Evolutionary conservation across 257 asterid genomes (phyloP), one percentile per base, ranked within the genome.

Genomic region (Oldenlandia corymbosa): DNA sequence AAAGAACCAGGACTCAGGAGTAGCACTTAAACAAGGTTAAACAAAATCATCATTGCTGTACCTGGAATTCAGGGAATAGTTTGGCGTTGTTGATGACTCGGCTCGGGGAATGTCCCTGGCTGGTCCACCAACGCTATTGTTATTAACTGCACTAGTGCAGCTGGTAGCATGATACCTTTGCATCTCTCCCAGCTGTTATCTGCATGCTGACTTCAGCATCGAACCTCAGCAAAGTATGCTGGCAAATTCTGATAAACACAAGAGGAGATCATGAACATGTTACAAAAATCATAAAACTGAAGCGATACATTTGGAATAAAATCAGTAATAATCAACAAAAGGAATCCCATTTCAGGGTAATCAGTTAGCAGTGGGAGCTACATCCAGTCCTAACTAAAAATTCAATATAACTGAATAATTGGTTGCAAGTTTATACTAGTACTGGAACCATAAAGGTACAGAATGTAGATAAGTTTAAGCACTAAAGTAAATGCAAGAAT

Each of bases 101-200:
- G 74, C 77, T 72, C 96, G 91, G 64, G 96, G 78, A 42, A 79
- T 52, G 70, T 93, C 99, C 83, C 97, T 83, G 51, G 88, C 70
- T 74, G 92, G 86, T 76, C 95, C 97, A 60, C 83, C 66, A 65
- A 80, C 68, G 65, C 84, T 77, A 84, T 80, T 75, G 80, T 87
- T 92, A 68, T 85, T 93, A 72, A 90, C 95, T 90, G 97, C 97
- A 85, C 95, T 84, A 76, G 82, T 84, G 99, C 97, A 84, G 97
- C 88, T 86, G 78, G 79, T 77, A 77, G 79, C 74, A 84, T 90
- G 99, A 93, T 87, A 90, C 86, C 96, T 90, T 83, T 90, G 99
- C 99, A 93, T 93, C 75, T 90, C 91, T 87, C 75, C 96, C 69
- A 74, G 80, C 87, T 77, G 81, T 81, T 80, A 85, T 82, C 99